phyloP scores from a whole-genome alignment of 1,284 basidiomycete species.

The Filobasidium uniguttulatum region DNA sequence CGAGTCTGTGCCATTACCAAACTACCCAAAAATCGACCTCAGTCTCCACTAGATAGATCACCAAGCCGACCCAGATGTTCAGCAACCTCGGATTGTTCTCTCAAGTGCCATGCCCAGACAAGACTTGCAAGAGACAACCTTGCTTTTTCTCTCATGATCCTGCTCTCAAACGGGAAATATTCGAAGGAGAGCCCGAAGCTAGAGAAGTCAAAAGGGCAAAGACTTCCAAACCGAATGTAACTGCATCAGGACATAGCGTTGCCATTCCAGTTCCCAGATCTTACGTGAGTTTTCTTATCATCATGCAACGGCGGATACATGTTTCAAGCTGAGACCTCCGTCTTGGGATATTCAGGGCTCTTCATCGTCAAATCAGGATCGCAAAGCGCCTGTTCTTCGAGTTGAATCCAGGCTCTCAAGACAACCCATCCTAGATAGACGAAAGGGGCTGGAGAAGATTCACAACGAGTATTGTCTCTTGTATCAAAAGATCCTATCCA shows the following conservation, averaged over 20 bases:
- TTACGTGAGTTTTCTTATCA: neutral
- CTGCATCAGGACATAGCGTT: no score
- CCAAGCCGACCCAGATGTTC: no score
- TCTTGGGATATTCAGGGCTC: neutral
- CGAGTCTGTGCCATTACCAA: no score
- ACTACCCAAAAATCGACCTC: no score
- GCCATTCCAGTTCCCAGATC: neutral
- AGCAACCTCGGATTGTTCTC: conserved; percentile 11
- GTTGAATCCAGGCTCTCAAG: conserved; percentile 9
- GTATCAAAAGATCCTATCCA: conserved; percentile 23
- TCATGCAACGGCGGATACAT: neutral
- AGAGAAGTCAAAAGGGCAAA: neutral
- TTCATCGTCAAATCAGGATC: neutral
- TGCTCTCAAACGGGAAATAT: neutral
- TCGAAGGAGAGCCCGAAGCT: neutral
- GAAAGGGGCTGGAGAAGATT: conserved; percentile 8
- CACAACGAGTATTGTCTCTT: conserved; percentile 11
- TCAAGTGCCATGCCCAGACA: conserved; percentile 11
- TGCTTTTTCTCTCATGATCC: conserved; percentile 15
- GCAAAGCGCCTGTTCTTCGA: conserved; percentile 3
- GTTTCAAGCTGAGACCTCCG: neutral
- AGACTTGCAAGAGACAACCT: conserved; percentile 3
- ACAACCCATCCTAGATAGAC: conserved; percentile 13
- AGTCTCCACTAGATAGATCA: no score
- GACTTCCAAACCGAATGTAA: neutral